A percentile compares a stretch with the other conserved stretches of the same genome.
Conservation (phyloP, 2,329 filamentous ascomycete species). For the Alternaria sp. region DNA sequence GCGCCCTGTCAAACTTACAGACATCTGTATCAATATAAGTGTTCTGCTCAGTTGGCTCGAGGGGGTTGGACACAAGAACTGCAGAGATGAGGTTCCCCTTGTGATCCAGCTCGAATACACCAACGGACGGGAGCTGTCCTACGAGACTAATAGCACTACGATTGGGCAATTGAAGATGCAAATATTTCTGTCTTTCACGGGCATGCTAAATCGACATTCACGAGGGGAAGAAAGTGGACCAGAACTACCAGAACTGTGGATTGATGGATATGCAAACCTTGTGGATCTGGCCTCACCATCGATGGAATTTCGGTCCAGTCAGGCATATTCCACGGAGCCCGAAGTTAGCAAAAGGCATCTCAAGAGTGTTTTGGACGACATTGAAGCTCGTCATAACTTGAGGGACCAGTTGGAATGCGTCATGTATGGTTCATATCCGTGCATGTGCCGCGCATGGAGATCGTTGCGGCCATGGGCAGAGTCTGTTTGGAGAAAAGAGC, state of each 20-base stretch:
- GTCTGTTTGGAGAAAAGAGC: background rate
- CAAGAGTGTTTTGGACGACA: background rate
- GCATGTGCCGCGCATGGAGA: background rate
- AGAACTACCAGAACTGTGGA: background rate
- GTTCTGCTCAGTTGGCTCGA: background rate
- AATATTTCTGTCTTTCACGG: background rate
- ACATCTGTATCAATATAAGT: background rate
- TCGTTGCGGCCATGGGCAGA: background rate
- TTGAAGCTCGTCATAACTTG: background rate
- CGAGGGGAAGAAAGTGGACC: too few relatives aligned
- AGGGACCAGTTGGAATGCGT: too few relatives aligned
- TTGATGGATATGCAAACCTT: background rate
- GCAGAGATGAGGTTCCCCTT: background rate
- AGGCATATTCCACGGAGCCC: too few relatives aligned
- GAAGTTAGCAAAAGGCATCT: too few relatives aligned
- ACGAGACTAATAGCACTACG: background rate
- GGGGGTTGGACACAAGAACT: background rate
- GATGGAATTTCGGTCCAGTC: background rate
- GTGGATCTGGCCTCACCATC: background rate
- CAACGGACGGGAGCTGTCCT: too few relatives aligned
- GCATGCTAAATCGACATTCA: background rate
- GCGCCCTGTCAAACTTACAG: background rate
- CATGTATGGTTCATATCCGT: background rate
- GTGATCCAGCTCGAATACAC: background rate
- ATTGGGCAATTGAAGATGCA: background rate